Percentiles rank a stretch among this genome's conserved stretches.
Evolutionary conservation across 495 filamentous ascomycete genomes (phyloP).

Genomic region (Podospora pseudoanserina): DNA sequence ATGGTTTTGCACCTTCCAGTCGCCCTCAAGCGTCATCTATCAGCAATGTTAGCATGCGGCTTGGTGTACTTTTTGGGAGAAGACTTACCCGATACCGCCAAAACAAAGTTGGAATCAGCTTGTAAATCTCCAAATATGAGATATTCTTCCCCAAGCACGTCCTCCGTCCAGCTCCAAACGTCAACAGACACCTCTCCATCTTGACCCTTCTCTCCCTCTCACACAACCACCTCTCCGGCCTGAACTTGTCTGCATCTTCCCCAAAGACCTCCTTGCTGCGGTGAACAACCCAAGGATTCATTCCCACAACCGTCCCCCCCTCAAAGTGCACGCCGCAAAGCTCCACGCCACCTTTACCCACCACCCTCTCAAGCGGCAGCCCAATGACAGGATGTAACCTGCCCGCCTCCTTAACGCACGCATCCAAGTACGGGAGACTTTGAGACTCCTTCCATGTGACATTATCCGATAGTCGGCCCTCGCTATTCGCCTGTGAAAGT

Average conservation of each 20-base stretch:
- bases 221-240: conserved; percentile 53
- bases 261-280: conserved; percentile 38
- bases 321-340: conserved; percentile 47
- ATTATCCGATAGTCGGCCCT: conserved; percentile 26
- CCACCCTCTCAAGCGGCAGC: conserved; percentile 36
- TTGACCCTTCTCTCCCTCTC: conserved; percentile 28
- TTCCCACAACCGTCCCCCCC: conserved; percentile 46
- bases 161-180: conserved; percentile 36
- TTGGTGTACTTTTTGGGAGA: background rate
- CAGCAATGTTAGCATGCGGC: background rate
- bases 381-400: conserved; percentile 41
- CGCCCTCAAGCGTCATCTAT: conserved; percentile 9
- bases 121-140: conserved; percentile 46
- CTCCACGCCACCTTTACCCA: conserved; percentile 43
- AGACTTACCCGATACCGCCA: conserved; percentile 12
- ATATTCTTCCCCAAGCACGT: conserved; percentile 40
- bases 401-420: conserved; percentile 52
- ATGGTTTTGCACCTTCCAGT: conserved; percentile 17
- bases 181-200: conserved; percentile 34
- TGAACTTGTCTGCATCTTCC: conserved; percentile 41
- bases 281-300: conserved; percentile 37
- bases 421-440: conserved; percentile 44
- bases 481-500: conserved; percentile 40
- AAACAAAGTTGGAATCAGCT: conserved; percentile 29
- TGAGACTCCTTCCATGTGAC: conserved; percentile 39